These are phyloP conservation scores for Wickerhamomyces chambardii DNA, from an alignment of 805 yeast species.

Conservation along the genomic window DNA sequence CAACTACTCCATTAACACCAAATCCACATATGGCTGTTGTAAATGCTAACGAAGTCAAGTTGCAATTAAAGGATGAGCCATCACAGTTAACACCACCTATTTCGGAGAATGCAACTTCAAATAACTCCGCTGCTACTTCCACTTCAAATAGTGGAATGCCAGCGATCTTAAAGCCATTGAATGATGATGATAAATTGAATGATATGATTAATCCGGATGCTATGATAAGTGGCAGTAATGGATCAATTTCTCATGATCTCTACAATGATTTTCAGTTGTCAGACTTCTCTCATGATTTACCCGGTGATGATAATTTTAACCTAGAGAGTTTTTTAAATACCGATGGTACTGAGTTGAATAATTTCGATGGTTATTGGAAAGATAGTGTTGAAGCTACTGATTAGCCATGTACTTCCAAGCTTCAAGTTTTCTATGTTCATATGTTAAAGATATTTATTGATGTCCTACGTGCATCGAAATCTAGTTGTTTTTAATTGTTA, in stretches of 20 bases:
- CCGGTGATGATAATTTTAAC: conserved; percentile 30
- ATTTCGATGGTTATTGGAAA: conserved; percentile 30
- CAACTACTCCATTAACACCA: conserved; percentile 31
- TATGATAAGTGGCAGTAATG: no score
- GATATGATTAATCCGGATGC: neutral
- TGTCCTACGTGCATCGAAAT: no score
- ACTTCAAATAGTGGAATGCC: conserved; percentile 3
- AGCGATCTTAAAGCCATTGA: neutral
- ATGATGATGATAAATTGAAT: conserved; percentile 3
- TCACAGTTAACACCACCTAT: conserved; percentile 19
- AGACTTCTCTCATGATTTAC: conserved; percentile 22
- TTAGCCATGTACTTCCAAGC: no score
- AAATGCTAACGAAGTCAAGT: neutral
- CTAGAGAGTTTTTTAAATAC: conserved; percentile 34
- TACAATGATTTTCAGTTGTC: conserved; percentile 22
- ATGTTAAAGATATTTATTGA: no score
- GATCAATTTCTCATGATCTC: conserved; percentile 21
- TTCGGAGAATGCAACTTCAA: conserved; percentile 17
- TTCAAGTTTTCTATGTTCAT: no score
- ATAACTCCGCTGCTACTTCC: conserved; percentile 2
- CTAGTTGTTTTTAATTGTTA: no score
- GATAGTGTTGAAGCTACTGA: conserved; percentile 33
- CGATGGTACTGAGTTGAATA: conserved; percentile 23
- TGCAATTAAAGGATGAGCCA: neutral
- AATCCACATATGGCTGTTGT: no score